A percentile compares a stretch with the other conserved stretches of the same genome.
These are phyloP conservation scores for Globisporangium irregulare DNA, from an alignment of 352 stramenopile species.

Conservation along the genomic window DNA sequence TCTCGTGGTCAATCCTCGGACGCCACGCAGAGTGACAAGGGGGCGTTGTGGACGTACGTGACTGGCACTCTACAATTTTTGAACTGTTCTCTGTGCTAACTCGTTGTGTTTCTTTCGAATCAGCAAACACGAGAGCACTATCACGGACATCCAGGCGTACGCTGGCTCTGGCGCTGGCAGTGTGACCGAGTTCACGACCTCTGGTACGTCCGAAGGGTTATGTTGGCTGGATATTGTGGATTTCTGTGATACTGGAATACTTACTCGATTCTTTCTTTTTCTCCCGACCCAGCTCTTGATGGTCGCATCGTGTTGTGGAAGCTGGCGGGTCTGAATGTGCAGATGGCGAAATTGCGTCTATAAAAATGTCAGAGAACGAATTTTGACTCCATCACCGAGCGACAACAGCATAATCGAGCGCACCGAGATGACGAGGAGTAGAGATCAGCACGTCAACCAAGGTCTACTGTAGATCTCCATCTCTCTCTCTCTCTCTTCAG, in stretches of 20 bases:
- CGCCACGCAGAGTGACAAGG: slow-evolving; percentile 78
- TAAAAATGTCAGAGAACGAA: slow-evolving; percentile 27
- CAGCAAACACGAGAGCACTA: slow-evolving; percentile 84
- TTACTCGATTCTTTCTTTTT: background rate
- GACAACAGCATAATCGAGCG: background rate
- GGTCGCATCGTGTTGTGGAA: slow-evolving; percentile 82
- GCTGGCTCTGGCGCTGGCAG: slow-evolving; percentile 40
- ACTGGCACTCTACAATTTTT: background rate
- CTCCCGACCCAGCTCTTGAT: slow-evolving; percentile 51
- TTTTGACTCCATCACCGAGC: slow-evolving; percentile 4
- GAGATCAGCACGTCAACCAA: background rate
- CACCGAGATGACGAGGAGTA: background rate
- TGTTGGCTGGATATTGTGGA: background rate
- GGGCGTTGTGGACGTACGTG: slow-evolving; percentile 78
- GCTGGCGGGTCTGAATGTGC: slow-evolving; percentile 61
- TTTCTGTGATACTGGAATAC: background rate
- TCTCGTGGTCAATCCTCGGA: slow-evolving; percentile 79
- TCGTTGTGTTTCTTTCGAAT: background rate
- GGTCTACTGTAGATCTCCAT: background rate
- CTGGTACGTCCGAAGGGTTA: slow-evolving; percentile 37
- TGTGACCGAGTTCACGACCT: slow-evolving; percentile 80
- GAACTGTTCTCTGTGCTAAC: background rate
- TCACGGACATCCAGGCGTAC: slow-evolving; percentile 81
- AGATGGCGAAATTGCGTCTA: slow-evolving; percentile 80
- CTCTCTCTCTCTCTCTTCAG: background rate